Evolutionary conservation across 768 basidiomycete species (phyloP).

Genomic region (Collybiopsis confluens): DNA sequence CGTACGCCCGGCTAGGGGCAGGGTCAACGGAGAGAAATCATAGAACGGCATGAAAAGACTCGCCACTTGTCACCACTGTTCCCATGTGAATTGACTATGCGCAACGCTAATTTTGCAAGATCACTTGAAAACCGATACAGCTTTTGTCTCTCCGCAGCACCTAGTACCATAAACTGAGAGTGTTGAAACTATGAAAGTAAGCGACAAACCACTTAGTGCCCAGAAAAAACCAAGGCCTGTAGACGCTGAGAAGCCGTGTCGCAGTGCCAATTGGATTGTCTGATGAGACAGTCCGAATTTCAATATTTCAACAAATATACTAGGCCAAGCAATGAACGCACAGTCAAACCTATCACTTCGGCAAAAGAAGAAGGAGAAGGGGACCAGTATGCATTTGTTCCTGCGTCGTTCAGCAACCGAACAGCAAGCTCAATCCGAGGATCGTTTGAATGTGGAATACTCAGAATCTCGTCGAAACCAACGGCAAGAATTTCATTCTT

Average conservation of each 20-base stretch:
- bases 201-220: slow-evolving; percentile 50
- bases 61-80: slow-evolving; percentile 67
- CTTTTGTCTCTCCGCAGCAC: slow-evolving; percentile 57
- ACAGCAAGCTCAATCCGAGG: slow-evolving; percentile 58
- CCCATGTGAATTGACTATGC: slow-evolving; percentile 63
- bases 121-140: slow-evolving; percentile 66
- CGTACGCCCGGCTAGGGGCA: slow-evolving; percentile 48
- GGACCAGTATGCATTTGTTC: slow-evolving; percentile 71
- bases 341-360: slow-evolving; percentile 65
- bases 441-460: slow-evolving; percentile 60
- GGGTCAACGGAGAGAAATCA: slow-evolving; percentile 7
- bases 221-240: slow-evolving; percentile 72
- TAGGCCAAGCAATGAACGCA: slow-evolving; percentile 23
- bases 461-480: slow-evolving; percentile 64
- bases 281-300: slow-evolving; percentile 19
- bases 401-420: slow-evolving; percentile 64
- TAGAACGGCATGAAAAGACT: slow-evolving; percentile 1
- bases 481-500: slow-evolving; percentile 68
- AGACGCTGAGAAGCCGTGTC: slow-evolving; percentile 65
- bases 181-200: neutral
- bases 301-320: neutral
- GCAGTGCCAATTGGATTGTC: slow-evolving; percentile 62
- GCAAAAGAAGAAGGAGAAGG: slow-evolving; percentile 48
- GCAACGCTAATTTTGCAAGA: slow-evolving; percentile 60
- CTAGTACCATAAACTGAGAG: slow-evolving; percentile 20